phyloP scores from a whole-genome alignment of 257 asterid genomes.

The Nicotiana paniculata region DNA sequence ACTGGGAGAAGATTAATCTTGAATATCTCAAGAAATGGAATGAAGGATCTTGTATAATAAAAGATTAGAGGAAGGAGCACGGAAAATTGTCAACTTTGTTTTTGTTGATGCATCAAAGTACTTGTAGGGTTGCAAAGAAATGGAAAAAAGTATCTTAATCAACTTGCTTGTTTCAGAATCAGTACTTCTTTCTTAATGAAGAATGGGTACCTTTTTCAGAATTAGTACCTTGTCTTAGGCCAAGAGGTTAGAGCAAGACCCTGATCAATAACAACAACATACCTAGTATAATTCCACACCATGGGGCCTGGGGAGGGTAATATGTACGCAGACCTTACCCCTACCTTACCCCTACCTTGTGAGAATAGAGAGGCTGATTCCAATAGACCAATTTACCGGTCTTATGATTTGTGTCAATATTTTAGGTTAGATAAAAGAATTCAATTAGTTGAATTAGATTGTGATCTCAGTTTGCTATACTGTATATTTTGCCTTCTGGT shows the following conservation, averaged over 20 bases:
- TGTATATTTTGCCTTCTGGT: not conserved
- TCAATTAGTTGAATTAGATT: not conserved
- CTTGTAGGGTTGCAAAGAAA: not conserved
- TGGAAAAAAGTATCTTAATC: too few relatives aligned
- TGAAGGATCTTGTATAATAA: not conserved
- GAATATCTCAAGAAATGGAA: not conserved
- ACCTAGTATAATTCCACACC: too few relatives aligned
- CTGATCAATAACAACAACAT: not conserved
- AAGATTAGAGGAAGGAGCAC: not conserved
- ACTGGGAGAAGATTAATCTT: not conserved
- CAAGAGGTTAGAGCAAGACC: not conserved
- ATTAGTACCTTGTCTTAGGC: not conserved
- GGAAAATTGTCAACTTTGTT: not conserved
- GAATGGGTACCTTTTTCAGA: too few relatives aligned
- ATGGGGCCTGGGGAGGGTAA: too few relatives aligned
- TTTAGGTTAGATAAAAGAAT: not conserved
- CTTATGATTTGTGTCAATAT: not conserved
- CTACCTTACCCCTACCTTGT: too few relatives aligned
- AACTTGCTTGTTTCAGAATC: not conserved
- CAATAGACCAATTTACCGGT: too few relatives aligned
- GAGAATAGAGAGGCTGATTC: too few relatives aligned
- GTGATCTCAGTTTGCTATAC: not conserved
- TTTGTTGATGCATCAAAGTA: not conserved
- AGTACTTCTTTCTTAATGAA: not conserved
- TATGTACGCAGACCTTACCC: too few relatives aligned